Percentiles rank a stretch among this genome's conserved stretches.
Conservation (phyloP, 805 yeast genomes). For the Myxozyma sirexii region DNA sequence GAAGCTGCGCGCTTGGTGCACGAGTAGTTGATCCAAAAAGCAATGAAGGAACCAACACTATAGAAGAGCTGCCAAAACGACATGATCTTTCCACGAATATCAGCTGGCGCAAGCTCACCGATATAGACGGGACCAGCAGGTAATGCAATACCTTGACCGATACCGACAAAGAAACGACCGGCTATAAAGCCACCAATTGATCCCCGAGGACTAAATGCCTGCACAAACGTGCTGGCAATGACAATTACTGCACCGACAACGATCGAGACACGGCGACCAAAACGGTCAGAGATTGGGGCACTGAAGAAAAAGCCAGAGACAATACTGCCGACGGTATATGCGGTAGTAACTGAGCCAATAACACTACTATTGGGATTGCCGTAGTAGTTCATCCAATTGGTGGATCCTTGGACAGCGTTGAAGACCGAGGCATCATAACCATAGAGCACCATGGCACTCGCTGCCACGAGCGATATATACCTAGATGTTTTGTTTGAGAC, state of each 20-base stretch:
- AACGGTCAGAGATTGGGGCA: constrained; percentile 32
- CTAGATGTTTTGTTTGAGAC: too few relatives aligned
- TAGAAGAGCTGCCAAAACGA: constrained; percentile 38
- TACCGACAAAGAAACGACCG: constrained; percentile 56
- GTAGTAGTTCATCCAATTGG: constrained; percentile 35
- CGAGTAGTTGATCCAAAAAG: constrained; percentile 45
- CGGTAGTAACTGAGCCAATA: constrained; percentile 36
- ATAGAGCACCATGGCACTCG: constrained; percentile 36
- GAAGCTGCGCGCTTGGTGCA: constrained; percentile 48
- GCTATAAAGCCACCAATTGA: constrained; percentile 52
- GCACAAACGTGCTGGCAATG: constrained; percentile 70
- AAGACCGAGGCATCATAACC: constrained; percentile 38
- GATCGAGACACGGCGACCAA: constrained; percentile 33
- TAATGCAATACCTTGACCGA: constrained; percentile 57
- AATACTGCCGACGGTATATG: constrained; percentile 36
- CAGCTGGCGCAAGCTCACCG: constrained; percentile 37
- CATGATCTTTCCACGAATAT: constrained; percentile 37
- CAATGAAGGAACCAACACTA: constrained; percentile 41
- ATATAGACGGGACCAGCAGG: constrained; percentile 49
- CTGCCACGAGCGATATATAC: constrained; percentile 36
- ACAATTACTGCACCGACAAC: constrained; percentile 58
- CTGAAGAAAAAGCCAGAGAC: constrained; percentile 35
- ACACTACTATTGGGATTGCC: constrained; percentile 32
- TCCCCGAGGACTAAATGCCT: constrained; percentile 53
- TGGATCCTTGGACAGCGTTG: constrained; percentile 37